Evolutionary conservation across 768 basidiomycete genomes (phyloP), one percentile per base, ranked within the genome.

Genomic region (Pulveroboletus sp.): DNA sequence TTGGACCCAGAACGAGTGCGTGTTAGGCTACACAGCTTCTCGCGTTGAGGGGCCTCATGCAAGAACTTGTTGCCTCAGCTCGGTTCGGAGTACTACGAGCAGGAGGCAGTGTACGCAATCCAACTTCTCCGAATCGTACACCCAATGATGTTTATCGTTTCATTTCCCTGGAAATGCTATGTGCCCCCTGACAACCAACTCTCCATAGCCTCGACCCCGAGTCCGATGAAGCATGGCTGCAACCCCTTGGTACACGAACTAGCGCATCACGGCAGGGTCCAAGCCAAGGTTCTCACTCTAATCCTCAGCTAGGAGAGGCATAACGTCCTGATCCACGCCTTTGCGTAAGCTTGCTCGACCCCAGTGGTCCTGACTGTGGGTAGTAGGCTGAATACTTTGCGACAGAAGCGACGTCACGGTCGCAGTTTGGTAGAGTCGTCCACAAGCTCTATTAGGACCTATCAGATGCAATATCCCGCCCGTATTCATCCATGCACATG

Each of bases 261-360:
- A 77, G 78, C 80, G 84, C 58, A 72, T 75, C n/a, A 64, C 62
- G 11, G 60, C 67, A 18, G 71, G 14, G 14, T 1, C 14, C 14
- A 14, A 73, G 0, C 6, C 8, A 15, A 72, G 73, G 1, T 82
- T 81, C 57, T 72, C 83, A 4, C 68, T 83, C 14, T 70, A 7
- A 69, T 72, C 14, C 64, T 89, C 53, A 78, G 72, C 53, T 89
- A 86, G 86, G 67, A 69, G 15, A 86, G 84, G 67, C 88, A 87
- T 63, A 86, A 78, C n/a, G 73, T 79, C 14, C 49, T 86, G 40
- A 80, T 77, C 13, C 88, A 86, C 65, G 73, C 86, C 0, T 89
- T 88, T 55, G 86, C 82, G 75, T 73, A 57, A 66, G 75, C 21
- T 4, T 21, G 21, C 21, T 21, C 21, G 21, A 21, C 21, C 21